Conservation (phyloP, 2,329 filamentous ascomycete genomes). For the Pseudogymnoascus sp. region DNA sequence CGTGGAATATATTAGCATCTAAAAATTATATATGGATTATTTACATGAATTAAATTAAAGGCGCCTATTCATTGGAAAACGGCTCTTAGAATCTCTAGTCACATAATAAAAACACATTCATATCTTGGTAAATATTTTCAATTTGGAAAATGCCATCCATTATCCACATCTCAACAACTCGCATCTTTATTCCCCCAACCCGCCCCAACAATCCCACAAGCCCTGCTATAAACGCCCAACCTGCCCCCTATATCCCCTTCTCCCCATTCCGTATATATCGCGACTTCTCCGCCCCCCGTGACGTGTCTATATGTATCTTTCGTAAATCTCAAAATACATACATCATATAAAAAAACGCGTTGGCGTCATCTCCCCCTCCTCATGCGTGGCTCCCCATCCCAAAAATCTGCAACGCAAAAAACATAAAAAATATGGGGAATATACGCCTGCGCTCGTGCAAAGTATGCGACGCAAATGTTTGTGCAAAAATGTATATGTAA, state of each 20-base stretch:
- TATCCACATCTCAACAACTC: neutral
- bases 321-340: neutral
- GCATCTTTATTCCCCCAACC: neutral
- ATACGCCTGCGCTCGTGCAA: slow-evolving; percentile 4
- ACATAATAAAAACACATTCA: neutral
- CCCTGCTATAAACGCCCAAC: neutral
- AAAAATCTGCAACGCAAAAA: neutral
- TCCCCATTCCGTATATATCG: neutral
- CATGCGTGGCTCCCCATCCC: neutral
- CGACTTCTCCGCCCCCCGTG: neutral
- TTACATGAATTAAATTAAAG: neutral
- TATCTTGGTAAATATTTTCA: neutral
- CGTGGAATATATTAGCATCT: neutral
- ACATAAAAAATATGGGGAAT: neutral
- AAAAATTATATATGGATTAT: neutral
- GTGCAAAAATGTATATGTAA: neutral
- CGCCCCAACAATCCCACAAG: neutral
- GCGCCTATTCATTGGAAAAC: neutral
- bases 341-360: neutral
- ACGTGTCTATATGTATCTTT: neutral
- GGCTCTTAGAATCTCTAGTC: neutral
- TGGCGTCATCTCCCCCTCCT: neutral
- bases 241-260: neutral
- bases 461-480: neutral
- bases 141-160: neutral